Conservation (phyloP, 1,139 yeast species). For the Yamadazyma songkhlaensis region DNA sequence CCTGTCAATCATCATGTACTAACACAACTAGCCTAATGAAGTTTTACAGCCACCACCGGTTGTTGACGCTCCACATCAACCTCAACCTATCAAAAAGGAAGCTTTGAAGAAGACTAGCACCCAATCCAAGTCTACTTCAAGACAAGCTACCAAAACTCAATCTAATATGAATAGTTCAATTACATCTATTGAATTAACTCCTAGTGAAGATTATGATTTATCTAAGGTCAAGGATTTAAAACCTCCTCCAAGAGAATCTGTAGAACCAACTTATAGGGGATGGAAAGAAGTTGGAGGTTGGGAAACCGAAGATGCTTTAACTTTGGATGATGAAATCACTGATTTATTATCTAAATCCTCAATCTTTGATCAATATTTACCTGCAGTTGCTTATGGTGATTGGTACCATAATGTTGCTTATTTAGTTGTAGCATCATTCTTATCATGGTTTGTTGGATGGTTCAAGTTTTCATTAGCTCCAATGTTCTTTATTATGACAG, state of each 20-base stretch:
- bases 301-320: constrained; percentile 64
- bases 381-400: constrained; percentile 78
- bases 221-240: constrained; percentile 34
- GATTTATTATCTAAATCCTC: constrained; percentile 70
- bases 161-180: constrained; percentile 6
- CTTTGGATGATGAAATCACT: constrained; percentile 65
- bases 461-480: constrained; percentile 78
- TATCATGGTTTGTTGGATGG: constrained; percentile 80
- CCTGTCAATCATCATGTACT: constrained; percentile 10
- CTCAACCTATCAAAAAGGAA: constrained; percentile 11
- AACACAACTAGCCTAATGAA: constrained; percentile 22
- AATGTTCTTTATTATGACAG: constrained; percentile 65
- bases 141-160: constrained; percentile 8
- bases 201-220: constrained; percentile 36
- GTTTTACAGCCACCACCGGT: constrained; percentile 24
- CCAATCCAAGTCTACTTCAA: constrained; percentile 6
- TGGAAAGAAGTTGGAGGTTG: constrained; percentile 95
- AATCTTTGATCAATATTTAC: constrained; percentile 65
- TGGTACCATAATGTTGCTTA: constrained; percentile 90
- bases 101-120: constrained; percentile 8
- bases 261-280: constrained; percentile 72
- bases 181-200: constrained; percentile 16
- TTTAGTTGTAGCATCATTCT: constrained; percentile 59
- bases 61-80: constrained; percentile 15
- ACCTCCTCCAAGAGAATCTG: constrained; percentile 52